A percentile compares a stretch with the other conserved stretches of the same genome.
Evolutionary conservation across 148 eudicot genomes (phyloP).

Genomic region (Diospyros kaki): DNA sequence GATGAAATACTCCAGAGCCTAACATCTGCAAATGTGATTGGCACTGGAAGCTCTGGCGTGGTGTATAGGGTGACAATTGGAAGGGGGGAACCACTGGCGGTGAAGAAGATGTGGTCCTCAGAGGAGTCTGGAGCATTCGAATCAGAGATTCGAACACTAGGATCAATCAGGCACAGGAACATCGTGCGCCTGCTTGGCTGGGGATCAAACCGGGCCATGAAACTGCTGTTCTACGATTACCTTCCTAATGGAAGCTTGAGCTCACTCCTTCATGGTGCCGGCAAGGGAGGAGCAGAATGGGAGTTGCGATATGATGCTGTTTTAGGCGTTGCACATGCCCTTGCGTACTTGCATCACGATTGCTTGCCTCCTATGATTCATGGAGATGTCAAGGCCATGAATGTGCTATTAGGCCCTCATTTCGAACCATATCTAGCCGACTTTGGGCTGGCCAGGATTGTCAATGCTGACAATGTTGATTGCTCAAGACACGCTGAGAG

Average conservation of each 20-base stretch:
- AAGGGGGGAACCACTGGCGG: conserved; percentile 78
- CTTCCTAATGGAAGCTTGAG: conserved; percentile 93
- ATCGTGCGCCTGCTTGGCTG: conserved; percentile 85
- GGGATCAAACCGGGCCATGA: conserved; percentile 70
- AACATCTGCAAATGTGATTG: conserved; percentile 78
- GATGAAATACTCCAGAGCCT: conserved; percentile 64
- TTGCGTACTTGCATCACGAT: conserved; percentile 91
- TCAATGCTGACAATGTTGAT: conserved; percentile 22
- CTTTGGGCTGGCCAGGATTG: conserved; percentile 79
- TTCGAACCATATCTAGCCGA: conserved; percentile 89
- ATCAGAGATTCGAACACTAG: conserved; percentile 80
- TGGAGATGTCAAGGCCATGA: conserved; percentile 97
- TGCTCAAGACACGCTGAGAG: conserved; percentile 42
- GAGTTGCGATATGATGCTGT: conserved; percentile 71
- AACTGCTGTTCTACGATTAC: conserved; percentile 83
- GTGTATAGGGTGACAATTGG: conserved; percentile 76
- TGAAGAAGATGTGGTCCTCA: conserved; percentile 90
- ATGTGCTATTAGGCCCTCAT: conserved; percentile 68
- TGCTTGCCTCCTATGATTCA: conserved; percentile 85
- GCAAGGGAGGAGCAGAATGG: conserved; percentile 87
- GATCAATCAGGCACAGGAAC: conserved; percentile 88
- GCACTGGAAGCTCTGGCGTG: conserved; percentile 97
- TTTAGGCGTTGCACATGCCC: conserved; percentile 87
- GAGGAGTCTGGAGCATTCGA: conserved; percentile 80
- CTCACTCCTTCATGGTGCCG: conserved; percentile 79